Conservation (phyloP, 768 basidiomycete species). For the Kwoniella sp. region DNA sequence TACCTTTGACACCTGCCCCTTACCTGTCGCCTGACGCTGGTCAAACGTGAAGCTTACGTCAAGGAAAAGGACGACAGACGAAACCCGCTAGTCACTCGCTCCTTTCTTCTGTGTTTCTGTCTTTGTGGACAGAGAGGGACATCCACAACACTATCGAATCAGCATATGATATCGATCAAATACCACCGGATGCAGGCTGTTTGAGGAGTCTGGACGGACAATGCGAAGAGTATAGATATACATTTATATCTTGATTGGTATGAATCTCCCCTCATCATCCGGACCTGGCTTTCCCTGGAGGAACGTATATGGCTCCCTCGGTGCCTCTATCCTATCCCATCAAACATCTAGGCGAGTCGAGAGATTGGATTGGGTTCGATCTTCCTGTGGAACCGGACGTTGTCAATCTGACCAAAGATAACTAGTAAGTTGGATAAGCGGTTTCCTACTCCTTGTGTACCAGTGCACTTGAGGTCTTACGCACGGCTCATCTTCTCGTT, state of each 20-base stretch:
- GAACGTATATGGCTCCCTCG: background rate
- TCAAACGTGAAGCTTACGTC: background rate
- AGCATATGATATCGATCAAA: background rate
- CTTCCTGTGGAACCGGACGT: background rate
- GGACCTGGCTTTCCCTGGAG: constrained; percentile 14
- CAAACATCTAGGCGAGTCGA: background rate
- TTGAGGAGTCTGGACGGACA: background rate
- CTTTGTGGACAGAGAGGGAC: background rate
- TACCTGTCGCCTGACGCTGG: background rate
- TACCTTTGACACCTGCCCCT: background rate
- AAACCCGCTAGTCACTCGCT: background rate
- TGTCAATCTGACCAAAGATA: no score
- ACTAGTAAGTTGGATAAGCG: no score
- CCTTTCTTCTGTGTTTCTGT: background rate
- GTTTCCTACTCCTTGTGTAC: no score
- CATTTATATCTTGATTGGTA: background rate
- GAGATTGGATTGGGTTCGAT: background rate
- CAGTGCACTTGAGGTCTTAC: no score
- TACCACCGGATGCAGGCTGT: background rate
- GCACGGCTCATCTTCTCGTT: no score
- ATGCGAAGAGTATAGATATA: background rate
- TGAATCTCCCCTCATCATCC: background rate
- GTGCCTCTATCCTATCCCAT: background rate
- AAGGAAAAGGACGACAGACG: background rate
- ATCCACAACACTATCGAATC: background rate